phyloP scores from a whole-genome alignment of 331 rosid species.

The Pyracantha coccinea region DNA sequence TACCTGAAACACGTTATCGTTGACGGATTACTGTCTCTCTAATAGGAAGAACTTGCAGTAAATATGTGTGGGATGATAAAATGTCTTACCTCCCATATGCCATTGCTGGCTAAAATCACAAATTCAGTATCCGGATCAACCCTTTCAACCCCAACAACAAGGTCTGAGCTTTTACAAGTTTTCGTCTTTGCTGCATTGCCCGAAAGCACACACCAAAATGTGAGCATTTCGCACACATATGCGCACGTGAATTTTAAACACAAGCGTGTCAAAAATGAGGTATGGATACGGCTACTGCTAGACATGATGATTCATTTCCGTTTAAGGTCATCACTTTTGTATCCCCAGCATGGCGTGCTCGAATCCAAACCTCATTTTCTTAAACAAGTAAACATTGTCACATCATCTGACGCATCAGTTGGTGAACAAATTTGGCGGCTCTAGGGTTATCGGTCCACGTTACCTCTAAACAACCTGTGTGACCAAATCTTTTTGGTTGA shows the following conservation, averaged over 20 bases:
- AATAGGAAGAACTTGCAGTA: background rate
- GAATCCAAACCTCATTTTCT: background rate
- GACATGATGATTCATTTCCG: background rate
- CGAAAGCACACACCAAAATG: conserved; percentile 9
- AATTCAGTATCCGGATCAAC: conserved; percentile 49
- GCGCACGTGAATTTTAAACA: background rate
- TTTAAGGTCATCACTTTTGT: background rate
- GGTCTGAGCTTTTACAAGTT: conserved; percentile 34
- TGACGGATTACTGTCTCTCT: background rate
- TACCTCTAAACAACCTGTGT: conserved; percentile 49
- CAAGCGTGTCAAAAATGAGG: background rate
- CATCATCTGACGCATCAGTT: background rate
- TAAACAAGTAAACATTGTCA: background rate
- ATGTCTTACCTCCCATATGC: conserved; percentile 75
- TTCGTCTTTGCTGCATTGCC: conserved; percentile 13
- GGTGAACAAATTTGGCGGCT: background rate
- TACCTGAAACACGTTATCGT: conserved; percentile 33
- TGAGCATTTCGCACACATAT: background rate
- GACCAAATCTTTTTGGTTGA: conserved; percentile 41
- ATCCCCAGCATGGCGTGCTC: background rate
- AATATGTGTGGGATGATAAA: background rate
- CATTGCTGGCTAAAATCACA: conserved; percentile 64
- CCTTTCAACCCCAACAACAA: conserved; percentile 43
- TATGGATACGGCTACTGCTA: background rate
- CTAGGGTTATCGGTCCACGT: background rate